These are phyloP conservation scores for Ceratobasidium theobromae DNA, from an alignment of 1,284 basidiomycete species.

Conservation along the genomic window DNA sequence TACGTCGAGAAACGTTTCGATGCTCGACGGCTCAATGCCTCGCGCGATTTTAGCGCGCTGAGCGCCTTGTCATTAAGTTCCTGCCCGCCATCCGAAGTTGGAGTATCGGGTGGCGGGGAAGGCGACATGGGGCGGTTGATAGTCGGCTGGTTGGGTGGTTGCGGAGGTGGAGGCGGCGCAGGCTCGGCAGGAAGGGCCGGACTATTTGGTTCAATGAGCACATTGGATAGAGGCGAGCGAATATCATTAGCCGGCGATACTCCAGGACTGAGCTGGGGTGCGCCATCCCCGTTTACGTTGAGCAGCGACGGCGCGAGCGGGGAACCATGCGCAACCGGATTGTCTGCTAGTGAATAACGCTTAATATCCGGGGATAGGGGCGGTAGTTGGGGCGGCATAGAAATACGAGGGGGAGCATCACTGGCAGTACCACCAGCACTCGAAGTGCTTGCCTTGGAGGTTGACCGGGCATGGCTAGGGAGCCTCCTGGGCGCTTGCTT, in stretches of 20 bases:
- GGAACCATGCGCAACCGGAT: conserved; percentile 24
- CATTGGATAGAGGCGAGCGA: conserved; percentile 16
- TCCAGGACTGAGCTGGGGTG: conserved; percentile 4
- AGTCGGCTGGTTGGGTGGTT: conserved; percentile 43
- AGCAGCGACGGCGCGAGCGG: neutral
- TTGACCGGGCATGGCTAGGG: neutral
- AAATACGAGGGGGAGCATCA: conserved; percentile 36
- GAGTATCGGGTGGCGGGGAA: conserved; percentile 44
- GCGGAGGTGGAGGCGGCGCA: conserved; percentile 43
- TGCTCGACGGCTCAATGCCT: conserved; percentile 86
- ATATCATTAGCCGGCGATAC: neutral
- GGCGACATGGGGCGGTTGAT: conserved; percentile 47
- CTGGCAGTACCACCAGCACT: neutral
- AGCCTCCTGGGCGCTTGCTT: conserved; percentile 7
- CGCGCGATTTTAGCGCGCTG: conserved; percentile 83
- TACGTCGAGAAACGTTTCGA: conserved; percentile 97
- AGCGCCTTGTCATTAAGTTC: conserved; percentile 72
- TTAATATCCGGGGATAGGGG: conserved; percentile 62
- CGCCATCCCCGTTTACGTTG: neutral
- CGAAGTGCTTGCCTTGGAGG: conserved; percentile 6
- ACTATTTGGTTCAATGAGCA: conserved; percentile 13
- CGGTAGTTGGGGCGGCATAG: conserved; percentile 41
- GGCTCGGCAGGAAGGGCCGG: conserved; percentile 58
- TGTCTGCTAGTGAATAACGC: conserved; percentile 61
- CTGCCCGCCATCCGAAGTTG: conserved; percentile 46